Evolutionary conservation across 2,329 filamentous ascomycete genomes (phyloP).

Genomic region (Fusarium nodosum): DNA sequence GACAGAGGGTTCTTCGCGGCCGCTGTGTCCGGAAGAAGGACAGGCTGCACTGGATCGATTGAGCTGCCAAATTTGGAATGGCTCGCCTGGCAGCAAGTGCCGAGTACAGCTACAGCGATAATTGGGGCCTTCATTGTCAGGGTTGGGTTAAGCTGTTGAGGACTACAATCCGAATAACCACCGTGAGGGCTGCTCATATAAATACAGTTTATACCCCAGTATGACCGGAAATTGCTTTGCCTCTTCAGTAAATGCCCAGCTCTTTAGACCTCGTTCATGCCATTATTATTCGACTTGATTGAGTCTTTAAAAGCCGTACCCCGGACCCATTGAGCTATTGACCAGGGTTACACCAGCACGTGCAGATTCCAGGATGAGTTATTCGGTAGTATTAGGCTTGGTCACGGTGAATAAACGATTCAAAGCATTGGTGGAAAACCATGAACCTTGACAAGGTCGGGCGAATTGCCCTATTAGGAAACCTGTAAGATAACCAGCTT

Average conservation of each 20-base stretch:
- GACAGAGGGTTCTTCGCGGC: conserved; percentile 59
- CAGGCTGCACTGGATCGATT: conserved; percentile 49
- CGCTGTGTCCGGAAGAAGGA: conserved; percentile 47
- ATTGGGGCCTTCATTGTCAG: conserved; percentile 1
- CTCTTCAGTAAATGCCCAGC: conserved; percentile 9
- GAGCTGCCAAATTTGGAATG: conserved; percentile 34
- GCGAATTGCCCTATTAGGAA: conserved; percentile 18
- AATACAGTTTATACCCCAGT: conserved; percentile 5
- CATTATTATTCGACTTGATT: not conserved
- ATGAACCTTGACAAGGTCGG: conserved; percentile 25
- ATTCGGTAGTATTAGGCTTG: conserved; percentile 25
- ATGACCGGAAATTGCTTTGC: conserved; percentile 22
- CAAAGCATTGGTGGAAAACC: conserved; percentile 26
- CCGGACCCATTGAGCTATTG: not conserved
- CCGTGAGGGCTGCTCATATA: not conserved
- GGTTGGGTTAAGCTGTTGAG: not conserved
- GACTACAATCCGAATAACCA: too few relatives aligned
- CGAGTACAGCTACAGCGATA: conserved; percentile 1
- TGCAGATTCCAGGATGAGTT: conserved; percentile 16
- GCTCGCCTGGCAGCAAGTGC: not conserved
- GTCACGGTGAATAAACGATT: not conserved
- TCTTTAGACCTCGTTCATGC: not conserved
- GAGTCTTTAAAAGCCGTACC: conserved; percentile 5
- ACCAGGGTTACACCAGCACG: conserved; percentile 14
- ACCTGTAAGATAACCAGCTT: not conserved